Conservation (phyloP, 2,329 filamentous ascomycete genomes). For the Arthrobotrys pseudoclavata region DNA sequence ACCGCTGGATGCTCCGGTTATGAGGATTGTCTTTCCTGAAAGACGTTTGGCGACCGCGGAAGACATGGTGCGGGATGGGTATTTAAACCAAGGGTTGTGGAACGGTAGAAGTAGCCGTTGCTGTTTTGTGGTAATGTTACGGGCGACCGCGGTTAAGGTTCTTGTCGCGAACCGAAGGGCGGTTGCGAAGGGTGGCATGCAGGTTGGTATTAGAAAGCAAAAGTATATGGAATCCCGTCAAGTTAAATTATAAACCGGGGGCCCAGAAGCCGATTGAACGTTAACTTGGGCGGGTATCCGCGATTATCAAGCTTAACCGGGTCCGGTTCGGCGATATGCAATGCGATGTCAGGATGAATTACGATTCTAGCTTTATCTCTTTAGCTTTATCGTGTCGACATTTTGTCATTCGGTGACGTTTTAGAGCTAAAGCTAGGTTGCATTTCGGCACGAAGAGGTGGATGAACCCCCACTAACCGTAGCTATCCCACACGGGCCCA, state of each 20-base stretch:
- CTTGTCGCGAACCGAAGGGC: constrained; percentile 44
- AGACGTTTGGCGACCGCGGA: constrained; percentile 85
- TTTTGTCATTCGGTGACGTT: constrained; percentile 47
- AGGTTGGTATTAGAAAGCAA: constrained; percentile 28
- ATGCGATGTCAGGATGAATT: not conserved
- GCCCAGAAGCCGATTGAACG: not conserved
- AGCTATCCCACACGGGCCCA: constrained; percentile 1
- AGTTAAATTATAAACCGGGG: not conserved
- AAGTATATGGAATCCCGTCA: not conserved
- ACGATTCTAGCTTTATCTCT: constrained; percentile 7
- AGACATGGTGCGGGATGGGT: constrained; percentile 33
- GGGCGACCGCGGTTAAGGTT: constrained; percentile 12
- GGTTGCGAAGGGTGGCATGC: constrained; percentile 46
- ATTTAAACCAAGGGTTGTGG: not conserved
- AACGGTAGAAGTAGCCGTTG: not conserved
- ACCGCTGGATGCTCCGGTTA: constrained; percentile 93
- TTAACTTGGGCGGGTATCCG: not conserved
- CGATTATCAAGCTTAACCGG: constrained; percentile 20
- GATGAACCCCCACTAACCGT: constrained; percentile 24
- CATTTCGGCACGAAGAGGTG: constrained; percentile 38
- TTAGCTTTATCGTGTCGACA: constrained; percentile 33
- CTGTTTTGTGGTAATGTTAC: not conserved
- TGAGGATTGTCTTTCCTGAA: constrained; percentile 88
- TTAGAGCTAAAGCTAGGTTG: constrained; percentile 18
- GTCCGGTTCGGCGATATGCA: constrained; percentile 44